These are phyloP conservation scores for Bacidia gigantensis DNA, from an alignment of 495 filamentous ascomycete species.

Conservation along the genomic window DNA sequence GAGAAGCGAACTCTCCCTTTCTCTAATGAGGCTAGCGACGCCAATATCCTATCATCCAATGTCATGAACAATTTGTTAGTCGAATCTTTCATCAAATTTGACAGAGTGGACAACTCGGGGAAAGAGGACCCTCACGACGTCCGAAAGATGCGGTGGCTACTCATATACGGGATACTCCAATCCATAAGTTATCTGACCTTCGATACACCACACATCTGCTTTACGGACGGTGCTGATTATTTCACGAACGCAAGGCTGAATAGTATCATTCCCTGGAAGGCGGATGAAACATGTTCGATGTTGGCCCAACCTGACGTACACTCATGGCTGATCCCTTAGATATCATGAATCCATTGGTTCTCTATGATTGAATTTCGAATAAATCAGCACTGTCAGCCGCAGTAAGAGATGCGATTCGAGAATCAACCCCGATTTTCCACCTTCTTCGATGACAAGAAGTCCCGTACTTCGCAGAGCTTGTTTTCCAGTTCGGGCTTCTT, in stretches of 20 bases:
- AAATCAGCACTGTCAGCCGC: no score
- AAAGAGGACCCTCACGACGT: conserved; percentile 36
- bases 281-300: conserved; percentile 22
- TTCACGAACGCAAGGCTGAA: conserved; percentile 44
- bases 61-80: conserved; percentile 26
- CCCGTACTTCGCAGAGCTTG: conserved; percentile 1
- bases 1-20: conserved; percentile 38
- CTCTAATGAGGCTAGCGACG: conserved; percentile 52
- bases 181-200: conserved; percentile 48
- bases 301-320: conserved; percentile 40
- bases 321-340: conserved; percentile 35
- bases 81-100: conserved; percentile 47
- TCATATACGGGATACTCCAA: conserved; percentile 57
- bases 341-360: no score
- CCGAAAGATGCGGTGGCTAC: conserved; percentile 51
- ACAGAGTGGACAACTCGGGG: conserved; percentile 38
- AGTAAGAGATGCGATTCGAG: not conserved
- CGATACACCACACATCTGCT: conserved; percentile 43
- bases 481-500: no score
- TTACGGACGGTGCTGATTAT: conserved; percentile 44
- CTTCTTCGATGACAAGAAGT: conserved; percentile 2
- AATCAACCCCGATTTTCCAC: not conserved
- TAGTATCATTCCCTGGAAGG: conserved; percentile 42
- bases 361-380: no score
- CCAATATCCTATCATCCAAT: conserved; percentile 38